Base-by-base conservation (phyloP, 768 basidiomycete species). In the Pulveroboletus sp. region DNA sequence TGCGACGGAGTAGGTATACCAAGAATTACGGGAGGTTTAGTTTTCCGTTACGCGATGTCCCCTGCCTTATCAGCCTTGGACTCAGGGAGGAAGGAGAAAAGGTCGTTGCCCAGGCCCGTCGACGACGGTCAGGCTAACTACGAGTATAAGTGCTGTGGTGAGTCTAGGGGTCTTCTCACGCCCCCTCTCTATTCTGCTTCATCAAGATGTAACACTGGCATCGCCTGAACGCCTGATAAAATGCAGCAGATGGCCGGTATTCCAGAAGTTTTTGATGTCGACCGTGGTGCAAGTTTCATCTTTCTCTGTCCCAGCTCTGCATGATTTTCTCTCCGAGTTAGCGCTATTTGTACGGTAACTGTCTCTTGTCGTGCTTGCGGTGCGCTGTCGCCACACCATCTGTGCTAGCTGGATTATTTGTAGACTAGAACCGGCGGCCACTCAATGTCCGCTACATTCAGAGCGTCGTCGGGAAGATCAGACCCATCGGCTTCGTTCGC, bases 131-230 rank as follows among this genome's bases (percentile, higher is more conserved):
- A 49, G 30, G 42, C 41, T 47, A 15, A 44, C 59, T 62, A 59
- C 46, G 38, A n/a, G 18, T 60, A 60, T 60, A 53, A 57, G 46
- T 52, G 58, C 43, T 43, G 43, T 46, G 30, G 28, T 24, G 32
- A 21, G 18, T 50, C 11, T 10, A 30, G 17, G 39, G 6, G 47
- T 30, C 52, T 57, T 61, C 60, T 54, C 61, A 62, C 61, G 56
- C 51, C 48, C 17, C 50, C 38, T n/a, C 27, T 49, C 31, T 36
- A 38, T 57, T 39, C 53, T 48, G 26, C 48, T 53, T 39, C 56
- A 42, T 51, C 55, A 9, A 43, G n/a, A 50, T 48, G n/a, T 50
- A 36, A 43, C 42, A 44, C 37, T 52, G 42, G 46, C 56, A 48
- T 39, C 40, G 41, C 51, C 40, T 26, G 46, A 47, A 15, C 39